Evolutionary conservation across 179 eudicot species (phyloP), one percentile per base, ranked within the genome.

Genomic region (Nepenthes alata): DNA sequence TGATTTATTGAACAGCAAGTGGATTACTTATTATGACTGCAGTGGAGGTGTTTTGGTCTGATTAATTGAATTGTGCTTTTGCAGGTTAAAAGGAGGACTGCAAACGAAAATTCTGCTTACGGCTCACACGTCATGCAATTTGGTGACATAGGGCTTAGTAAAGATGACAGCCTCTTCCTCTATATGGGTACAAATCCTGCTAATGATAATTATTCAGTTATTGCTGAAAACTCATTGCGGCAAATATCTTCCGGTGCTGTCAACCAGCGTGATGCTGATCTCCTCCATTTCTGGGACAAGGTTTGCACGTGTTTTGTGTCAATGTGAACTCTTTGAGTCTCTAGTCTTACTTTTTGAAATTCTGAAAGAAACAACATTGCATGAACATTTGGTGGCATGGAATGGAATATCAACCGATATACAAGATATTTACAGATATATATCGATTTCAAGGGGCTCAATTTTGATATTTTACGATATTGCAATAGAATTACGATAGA

Each of bases 241-340:
- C 78, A 82, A 61, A 35, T 38, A 16, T 65, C 78, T 52, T 78
- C 83, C 37, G 80, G 70, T 67, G 83, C 87, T 74, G 81, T 81
- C 56, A 85, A 84, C 70, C 97, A 91, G 69, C 88, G 89, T 41
- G 97, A 91, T 74, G 96, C 97, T 55, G 97, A 85, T 70, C 88
- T 91, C n/a, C 61, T 91, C 54, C 95, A 91, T 70, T 88, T 91
- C 65, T 88, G 96, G 96, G 83, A 88, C 58, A 91, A 91, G 97
- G 97, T 91, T 36, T 57, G 63, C 37, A 1, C 38, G 41, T 8
- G 45, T 41, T 41, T 41, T 41, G 6, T 41, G 45, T 41, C 45
- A 41, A 4, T 7, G 8, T 41, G 45, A 41, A 41, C 8, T 41
- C 45, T 41, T 41, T 41, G 45, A 4, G 45, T 7, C 8, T 41